Evolutionary conservation across 345 rosid genomes (phyloP).

Genomic region (Salix purpurea): DNA sequence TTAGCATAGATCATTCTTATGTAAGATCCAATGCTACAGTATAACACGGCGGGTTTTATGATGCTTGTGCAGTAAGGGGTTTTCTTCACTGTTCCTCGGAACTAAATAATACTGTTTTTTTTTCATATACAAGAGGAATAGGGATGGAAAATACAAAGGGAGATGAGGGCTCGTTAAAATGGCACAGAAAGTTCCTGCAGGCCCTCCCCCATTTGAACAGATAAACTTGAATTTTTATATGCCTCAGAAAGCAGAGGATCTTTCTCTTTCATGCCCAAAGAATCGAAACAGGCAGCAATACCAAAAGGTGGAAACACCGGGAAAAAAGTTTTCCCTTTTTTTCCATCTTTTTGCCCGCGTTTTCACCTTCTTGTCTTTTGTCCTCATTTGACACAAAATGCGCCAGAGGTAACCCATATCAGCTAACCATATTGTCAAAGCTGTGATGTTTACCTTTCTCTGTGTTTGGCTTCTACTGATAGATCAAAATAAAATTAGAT

Average conservation of each 20-base stretch:
- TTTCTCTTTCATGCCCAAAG: slow-evolving; percentile 30
- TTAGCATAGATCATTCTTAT: not conserved
- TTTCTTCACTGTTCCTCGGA: not conserved
- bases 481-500: not conserved
- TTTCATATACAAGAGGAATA: not conserved
- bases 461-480: not conserved
- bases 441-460: not conserved
- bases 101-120: not conserved
- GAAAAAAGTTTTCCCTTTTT: slow-evolving; percentile 9
- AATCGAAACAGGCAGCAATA: slow-evolving; percentile 21
- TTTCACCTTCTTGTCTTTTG: not conserved
- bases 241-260: slow-evolving; percentile 20
- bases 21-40: not conserved
- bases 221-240: slow-evolving; percentile 30
- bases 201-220: slow-evolving; percentile 5
- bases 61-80: not conserved
- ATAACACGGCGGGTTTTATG: not conserved
- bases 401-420: not conserved
- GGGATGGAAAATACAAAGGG: not conserved
- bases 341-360: not conserved
- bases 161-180: not conserved
- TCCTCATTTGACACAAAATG: not conserved
- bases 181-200: slow-evolving; percentile 10
- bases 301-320: slow-evolving; percentile 15
- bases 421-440: not conserved